These are phyloP conservation scores for Sclerospora graminicola DNA, from an alignment of 352 stramenopile species.

Conservation along the genomic window DNA sequence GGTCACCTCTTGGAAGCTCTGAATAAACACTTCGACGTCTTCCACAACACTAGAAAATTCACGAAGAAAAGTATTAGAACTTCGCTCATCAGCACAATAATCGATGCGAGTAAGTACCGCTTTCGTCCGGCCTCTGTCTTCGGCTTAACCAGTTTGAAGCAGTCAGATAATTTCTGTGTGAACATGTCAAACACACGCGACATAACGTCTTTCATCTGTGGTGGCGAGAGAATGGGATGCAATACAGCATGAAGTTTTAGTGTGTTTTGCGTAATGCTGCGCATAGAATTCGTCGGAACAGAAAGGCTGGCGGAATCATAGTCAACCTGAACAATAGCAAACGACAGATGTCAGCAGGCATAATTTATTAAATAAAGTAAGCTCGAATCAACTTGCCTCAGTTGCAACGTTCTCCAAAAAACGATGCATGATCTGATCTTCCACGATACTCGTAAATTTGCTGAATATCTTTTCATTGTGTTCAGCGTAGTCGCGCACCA, in stretches of 20 bases:
- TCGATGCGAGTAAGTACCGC: conserved; percentile 24
- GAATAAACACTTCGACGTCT: conserved; percentile 62
- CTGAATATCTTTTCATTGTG: conserved; percentile 96
- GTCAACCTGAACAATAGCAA: conserved; percentile 40
- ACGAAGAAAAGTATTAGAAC: conserved; percentile 1
- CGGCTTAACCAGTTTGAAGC: conserved; percentile 79
- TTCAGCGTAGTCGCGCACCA: conserved; percentile 91
- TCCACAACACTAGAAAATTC: conserved; percentile 46
- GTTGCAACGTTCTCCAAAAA: conserved; percentile 70
- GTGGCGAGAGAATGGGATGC: conserved; percentile 83
- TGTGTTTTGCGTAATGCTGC: conserved; percentile 91
- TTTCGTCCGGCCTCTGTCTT: conserved; percentile 61
- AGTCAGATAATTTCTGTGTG: conserved; percentile 80
- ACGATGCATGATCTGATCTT: conserved; percentile 93
- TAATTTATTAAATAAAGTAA: conserved; percentile 13
- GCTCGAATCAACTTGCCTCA: conserved; percentile 23
- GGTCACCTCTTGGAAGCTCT: conserved; percentile 61
- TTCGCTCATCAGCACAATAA: background rate
- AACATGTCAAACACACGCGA: conserved; percentile 86
- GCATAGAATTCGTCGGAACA: conserved; percentile 77
- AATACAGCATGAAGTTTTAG: conserved; percentile 94
- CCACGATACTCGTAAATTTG: conserved; percentile 97
- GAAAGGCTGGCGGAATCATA: conserved; percentile 51
- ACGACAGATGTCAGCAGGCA: conserved; percentile 22
- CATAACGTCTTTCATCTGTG: conserved; percentile 94